A percentile compares a stretch with the other conserved stretches of the same genome.
Evolutionary conservation across 352 stramenopile species (phyloP).

Genomic region (Vaucheria bursata): DNA sequence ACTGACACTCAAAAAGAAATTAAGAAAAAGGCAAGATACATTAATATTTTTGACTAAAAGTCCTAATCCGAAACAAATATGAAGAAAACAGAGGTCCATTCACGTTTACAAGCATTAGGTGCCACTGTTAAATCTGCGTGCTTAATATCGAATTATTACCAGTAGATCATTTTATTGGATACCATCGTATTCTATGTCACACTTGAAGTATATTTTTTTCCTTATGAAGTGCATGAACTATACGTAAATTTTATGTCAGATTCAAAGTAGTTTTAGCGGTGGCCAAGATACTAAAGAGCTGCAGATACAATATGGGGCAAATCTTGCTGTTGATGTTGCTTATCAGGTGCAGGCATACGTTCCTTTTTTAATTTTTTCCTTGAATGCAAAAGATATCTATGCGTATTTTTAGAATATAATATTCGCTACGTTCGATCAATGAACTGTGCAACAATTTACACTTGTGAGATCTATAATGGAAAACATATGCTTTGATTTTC

Average conservation of each 20-base stretch:
- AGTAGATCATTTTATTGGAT: not conserved
- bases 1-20: constrained; percentile 95
- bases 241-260: too few species aligned
- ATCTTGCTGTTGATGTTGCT: constrained; percentile 94
- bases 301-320: constrained; percentile 93
- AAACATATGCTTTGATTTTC: too few species aligned
- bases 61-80: not conserved
- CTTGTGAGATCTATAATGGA: too few species aligned
- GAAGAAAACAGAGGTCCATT: not conserved
- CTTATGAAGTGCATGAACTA: too few species aligned
- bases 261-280: constrained; percentile 71
- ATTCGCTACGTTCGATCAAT: too few species aligned
- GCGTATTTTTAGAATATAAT: too few species aligned
- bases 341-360: constrained; percentile 66
- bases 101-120: not conserved
- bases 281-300: constrained; percentile 95
- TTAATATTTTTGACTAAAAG: not conserved
- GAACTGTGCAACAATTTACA: too few species aligned
- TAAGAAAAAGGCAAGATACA: constrained; percentile 54
- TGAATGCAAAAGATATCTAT: too few species aligned
- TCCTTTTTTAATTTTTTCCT: too few species aligned
- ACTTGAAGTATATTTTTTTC: not conserved
- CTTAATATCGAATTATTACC: not conserved
- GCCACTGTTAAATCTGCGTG: not conserved
- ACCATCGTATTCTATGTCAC: not conserved